Evolutionary conservation across 371 early-diverging fungal species (phyloP).

Genomic region (Umbelopsis sp.): DNA sequence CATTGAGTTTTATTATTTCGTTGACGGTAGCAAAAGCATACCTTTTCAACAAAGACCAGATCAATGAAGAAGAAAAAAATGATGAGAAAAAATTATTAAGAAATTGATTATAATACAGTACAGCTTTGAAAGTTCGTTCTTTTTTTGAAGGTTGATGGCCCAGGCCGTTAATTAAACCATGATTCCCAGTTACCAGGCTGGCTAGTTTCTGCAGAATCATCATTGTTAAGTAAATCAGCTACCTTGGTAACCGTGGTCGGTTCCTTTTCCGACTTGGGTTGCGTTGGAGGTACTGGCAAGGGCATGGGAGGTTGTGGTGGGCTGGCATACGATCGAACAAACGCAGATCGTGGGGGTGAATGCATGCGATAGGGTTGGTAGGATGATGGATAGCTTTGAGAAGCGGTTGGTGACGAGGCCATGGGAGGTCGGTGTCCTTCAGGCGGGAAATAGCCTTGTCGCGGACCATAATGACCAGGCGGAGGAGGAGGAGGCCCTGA

Average conservation of each 20-base stretch:
- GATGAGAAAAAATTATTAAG: neutral
- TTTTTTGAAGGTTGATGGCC: neutral
- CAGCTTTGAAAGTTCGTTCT: neutral
- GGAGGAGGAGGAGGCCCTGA: constrained; percentile 20
- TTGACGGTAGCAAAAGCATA: too few species aligned
- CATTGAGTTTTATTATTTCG: too few species aligned
- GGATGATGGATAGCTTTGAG: constrained; percentile 20
- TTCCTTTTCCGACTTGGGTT: constrained; percentile 24
- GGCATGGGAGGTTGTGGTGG: constrained; percentile 17
- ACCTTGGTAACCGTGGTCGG: constrained; percentile 43
- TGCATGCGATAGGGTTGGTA: constrained; percentile 13
- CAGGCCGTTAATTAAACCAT: constrained; percentile 43
- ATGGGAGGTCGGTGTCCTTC: neutral
- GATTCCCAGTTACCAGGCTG: constrained; percentile 52
- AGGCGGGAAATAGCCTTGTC: constrained; percentile 22
- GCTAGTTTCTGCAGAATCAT: constrained; percentile 47
- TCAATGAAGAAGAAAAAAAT: neutral
- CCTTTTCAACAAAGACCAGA: too few species aligned
- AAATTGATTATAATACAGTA: neutral
- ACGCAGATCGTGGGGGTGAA: constrained; percentile 19
- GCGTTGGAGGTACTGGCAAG: constrained; percentile 12
- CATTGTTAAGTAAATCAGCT: constrained; percentile 52
- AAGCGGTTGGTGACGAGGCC: constrained; percentile 20
- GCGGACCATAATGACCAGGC: constrained; percentile 20
- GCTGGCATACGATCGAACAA: constrained; percentile 18